Evolutionary conservation across 2,329 filamentous ascomycete species (phyloP).

Genomic region (Diplodia intermedia): DNA sequence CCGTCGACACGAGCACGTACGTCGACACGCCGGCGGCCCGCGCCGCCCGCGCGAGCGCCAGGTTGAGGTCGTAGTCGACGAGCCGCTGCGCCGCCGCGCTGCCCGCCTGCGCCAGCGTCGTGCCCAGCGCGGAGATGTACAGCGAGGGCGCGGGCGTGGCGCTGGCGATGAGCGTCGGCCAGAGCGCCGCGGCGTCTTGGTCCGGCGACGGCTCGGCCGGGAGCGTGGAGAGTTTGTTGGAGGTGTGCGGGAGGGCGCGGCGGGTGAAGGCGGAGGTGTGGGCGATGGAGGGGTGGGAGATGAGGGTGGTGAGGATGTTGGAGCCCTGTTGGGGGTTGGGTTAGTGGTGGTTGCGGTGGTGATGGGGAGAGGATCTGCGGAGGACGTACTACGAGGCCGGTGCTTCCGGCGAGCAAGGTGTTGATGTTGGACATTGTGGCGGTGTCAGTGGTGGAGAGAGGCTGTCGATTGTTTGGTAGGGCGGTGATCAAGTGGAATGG

Average conservation of each 20-base stretch:
- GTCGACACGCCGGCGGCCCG: constrained; percentile 74
- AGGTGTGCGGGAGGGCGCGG: constrained; percentile 62
- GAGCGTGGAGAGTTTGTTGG: constrained; percentile 70
- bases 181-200: constrained; percentile 58
- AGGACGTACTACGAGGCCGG: constrained; percentile 63
- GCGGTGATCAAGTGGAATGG: neutral
- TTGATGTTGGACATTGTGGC: constrained; percentile 39
- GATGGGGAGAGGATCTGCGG: constrained; percentile 3
- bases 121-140: constrained; percentile 81
- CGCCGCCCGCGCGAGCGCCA: constrained; percentile 77
- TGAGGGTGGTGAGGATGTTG: constrained; percentile 71
- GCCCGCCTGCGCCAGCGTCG: constrained; percentile 77
- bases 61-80: constrained; percentile 86
- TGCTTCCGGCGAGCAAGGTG: constrained; percentile 67
- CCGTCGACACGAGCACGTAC: constrained; percentile 77
- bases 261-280: constrained; percentile 70
- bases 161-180: constrained; percentile 66
- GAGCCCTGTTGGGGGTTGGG: constrained; percentile 63
- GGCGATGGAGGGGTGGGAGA: constrained; percentile 61
- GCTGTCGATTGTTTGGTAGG: neutral
- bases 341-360: constrained; percentile 21
- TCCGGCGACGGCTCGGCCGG: constrained; percentile 61
- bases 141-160: constrained; percentile 64
- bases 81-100: constrained; percentile 80
- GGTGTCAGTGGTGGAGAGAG: neutral